phyloP scores from a whole-genome alignment of 2,329 filamentous ascomycete species.

The Apiospora hydei region DNA sequence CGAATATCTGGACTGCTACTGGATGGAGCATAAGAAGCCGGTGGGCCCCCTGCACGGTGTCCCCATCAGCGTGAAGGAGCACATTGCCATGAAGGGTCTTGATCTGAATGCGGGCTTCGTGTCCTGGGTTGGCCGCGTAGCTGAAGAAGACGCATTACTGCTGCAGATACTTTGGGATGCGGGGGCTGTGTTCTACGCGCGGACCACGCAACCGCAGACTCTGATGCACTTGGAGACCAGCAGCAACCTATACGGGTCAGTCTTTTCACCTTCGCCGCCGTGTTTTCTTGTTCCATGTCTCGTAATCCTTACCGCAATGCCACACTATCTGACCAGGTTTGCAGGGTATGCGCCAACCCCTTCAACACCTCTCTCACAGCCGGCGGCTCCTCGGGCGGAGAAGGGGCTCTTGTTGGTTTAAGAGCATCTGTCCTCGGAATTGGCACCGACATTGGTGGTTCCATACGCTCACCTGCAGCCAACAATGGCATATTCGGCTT shows the following conservation, averaged over 20 bases:
- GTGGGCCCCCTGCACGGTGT: constrained; percentile 40
- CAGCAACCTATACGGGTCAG: constrained; percentile 54
- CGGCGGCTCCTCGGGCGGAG: constrained; percentile 64
- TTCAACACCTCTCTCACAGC: constrained; percentile 57
- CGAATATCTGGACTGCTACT: constrained; percentile 35
- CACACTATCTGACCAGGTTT: background rate
- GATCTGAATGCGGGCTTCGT: constrained; percentile 58
- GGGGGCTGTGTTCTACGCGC: constrained; percentile 58
- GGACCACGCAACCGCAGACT: constrained; percentile 62
- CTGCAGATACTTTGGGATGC: constrained; percentile 53
- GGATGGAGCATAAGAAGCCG: constrained; percentile 31
- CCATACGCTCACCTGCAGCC: constrained; percentile 55
- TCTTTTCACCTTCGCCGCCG: constrained; percentile 31
- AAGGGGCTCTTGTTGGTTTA: constrained; percentile 61
- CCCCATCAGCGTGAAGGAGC: constrained; percentile 60
- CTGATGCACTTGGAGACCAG: constrained; percentile 61
- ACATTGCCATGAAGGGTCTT: constrained; percentile 55
- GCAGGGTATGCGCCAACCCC: constrained; percentile 60
- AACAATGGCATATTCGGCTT: constrained; percentile 54
- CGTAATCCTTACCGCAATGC: background rate
- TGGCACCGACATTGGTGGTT: constrained; percentile 61
- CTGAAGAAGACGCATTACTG: constrained; percentile 54
- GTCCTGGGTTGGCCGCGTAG: constrained; percentile 53
- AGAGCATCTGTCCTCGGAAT: constrained; percentile 61
- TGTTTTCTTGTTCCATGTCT: background rate